Conservation (phyloP, 768 basidiomycete genomes). For the Mycena alexandri region DNA sequence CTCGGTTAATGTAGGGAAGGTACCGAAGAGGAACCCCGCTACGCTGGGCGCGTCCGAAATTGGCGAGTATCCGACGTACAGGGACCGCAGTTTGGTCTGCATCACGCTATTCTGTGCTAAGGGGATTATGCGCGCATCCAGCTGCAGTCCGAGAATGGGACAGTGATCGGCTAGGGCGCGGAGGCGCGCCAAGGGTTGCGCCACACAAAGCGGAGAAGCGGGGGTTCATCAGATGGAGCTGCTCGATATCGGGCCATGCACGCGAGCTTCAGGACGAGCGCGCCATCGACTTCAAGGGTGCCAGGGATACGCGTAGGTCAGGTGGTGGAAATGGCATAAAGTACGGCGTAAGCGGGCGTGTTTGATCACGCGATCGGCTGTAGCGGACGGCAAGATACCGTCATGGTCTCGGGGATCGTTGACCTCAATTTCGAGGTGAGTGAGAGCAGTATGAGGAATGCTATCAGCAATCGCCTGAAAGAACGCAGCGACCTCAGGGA, state of each 20-base stretch:
- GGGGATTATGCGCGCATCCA: background rate
- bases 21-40: no score
- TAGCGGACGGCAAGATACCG: no score
- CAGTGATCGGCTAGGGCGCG: background rate
- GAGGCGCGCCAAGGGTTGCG: background rate
- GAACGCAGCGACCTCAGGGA: background rate
- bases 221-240: background rate
- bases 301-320: background rate
- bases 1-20: no score
- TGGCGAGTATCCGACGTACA: no score
- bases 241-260: conserved; percentile 1
- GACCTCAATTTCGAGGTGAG: background rate
- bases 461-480: background rate
- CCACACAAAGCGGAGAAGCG: background rate
- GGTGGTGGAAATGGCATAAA: background rate
- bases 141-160: background rate
- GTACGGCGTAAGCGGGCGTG: background rate
- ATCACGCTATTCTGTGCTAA: background rate
- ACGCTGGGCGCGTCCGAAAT: no score
- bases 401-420: background rate
- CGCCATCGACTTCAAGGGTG: background rate
- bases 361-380: background rate
- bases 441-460: background rate
- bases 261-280: background rate
- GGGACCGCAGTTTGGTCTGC: no score